phyloP scores from a whole-genome alignment of 2,329 filamentous ascomycete species.

The Neocucurbitaria cava region DNA sequence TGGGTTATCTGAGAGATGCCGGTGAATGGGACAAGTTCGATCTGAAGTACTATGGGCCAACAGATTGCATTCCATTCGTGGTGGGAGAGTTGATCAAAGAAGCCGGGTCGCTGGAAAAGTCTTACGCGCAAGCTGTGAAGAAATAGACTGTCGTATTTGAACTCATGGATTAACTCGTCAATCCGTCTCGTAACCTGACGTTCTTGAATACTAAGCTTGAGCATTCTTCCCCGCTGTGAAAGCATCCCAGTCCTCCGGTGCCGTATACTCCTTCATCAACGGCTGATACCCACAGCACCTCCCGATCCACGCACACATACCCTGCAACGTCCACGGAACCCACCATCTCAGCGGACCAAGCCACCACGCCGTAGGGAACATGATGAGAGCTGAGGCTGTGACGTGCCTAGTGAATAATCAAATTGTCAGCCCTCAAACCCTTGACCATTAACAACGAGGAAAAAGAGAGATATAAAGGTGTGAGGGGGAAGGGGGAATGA shows the following conservation, averaged over 20 bases:
- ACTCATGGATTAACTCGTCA: background rate
- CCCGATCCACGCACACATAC: slow-evolving; percentile 12
- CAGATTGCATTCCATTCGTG: slow-evolving; percentile 42
- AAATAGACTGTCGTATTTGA: slow-evolving; percentile 2
- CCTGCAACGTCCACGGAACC: slow-evolving; percentile 22
- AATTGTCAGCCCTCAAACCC: background rate
- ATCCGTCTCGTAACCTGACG: background rate
- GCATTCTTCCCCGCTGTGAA: slow-evolving; percentile 15
- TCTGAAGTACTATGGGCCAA: slow-evolving; percentile 49
- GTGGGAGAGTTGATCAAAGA: slow-evolving; percentile 49
- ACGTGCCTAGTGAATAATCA: slow-evolving; percentile 14
- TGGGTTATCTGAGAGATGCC: slow-evolving; percentile 50
- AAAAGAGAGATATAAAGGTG: background rate
- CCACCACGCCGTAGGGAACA: slow-evolving; percentile 22
- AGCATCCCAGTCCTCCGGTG: slow-evolving; percentile 38
- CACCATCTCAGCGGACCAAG: slow-evolving; percentile 27
- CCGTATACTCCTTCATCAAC: slow-evolving; percentile 24
- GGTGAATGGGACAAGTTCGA: slow-evolving; percentile 59
- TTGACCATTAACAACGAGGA: background rate
- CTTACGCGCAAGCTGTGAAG: slow-evolving; percentile 29
- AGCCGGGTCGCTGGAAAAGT: slow-evolving; percentile 18
- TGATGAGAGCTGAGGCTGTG: slow-evolving; percentile 18
- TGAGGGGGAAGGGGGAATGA: background rate
- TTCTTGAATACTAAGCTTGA: background rate
- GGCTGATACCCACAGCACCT: slow-evolving; percentile 14